These are phyloP conservation scores for Fomitopsis serialis DNA, from an alignment of 768 basidiomycete genomes.

Conservation along the genomic window DNA sequence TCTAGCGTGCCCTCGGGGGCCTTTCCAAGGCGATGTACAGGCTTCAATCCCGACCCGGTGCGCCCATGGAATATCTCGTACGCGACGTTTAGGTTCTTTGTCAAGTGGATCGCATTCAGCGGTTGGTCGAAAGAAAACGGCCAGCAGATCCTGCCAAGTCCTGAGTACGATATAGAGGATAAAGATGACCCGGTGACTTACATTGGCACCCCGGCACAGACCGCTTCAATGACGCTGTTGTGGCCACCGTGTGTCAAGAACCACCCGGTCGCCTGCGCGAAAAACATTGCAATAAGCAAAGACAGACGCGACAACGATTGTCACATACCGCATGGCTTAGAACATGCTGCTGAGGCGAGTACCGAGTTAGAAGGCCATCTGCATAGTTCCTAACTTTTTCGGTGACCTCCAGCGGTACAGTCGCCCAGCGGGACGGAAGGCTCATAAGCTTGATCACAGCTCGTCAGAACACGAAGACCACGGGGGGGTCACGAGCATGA, in stretches of 20 bases:
- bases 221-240: slow-evolving; percentile 15
- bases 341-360: slow-evolving; percentile 17
- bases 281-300: background rate
- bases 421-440: slow-evolving; percentile 8
- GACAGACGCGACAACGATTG: too few species aligned
- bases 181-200: background rate
- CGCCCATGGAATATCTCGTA: slow-evolving; percentile 24
- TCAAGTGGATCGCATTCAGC: background rate
- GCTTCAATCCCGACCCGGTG: slow-evolving; percentile 12
- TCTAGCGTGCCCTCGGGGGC: slow-evolving; percentile 16
- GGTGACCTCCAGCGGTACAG: slow-evolving; percentile 7
- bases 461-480: too few species aligned
- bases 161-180: background rate
- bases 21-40: slow-evolving; percentile 12
- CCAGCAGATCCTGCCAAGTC: background rate
- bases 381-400: slow-evolving; percentile 8
- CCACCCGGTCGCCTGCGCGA: slow-evolving; percentile 7
- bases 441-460: slow-evolving; percentile 10
- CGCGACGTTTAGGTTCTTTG: background rate
- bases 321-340: slow-evolving; percentile 13
- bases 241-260: slow-evolving; percentile 12
- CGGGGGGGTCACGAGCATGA: too few species aligned
- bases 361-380: slow-evolving; percentile 12
- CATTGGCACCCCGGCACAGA: slow-evolving; percentile 15
- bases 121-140: background rate